Conservation (phyloP, 2,329 filamentous ascomycete species). For the Scytalidium lignicola region DNA sequence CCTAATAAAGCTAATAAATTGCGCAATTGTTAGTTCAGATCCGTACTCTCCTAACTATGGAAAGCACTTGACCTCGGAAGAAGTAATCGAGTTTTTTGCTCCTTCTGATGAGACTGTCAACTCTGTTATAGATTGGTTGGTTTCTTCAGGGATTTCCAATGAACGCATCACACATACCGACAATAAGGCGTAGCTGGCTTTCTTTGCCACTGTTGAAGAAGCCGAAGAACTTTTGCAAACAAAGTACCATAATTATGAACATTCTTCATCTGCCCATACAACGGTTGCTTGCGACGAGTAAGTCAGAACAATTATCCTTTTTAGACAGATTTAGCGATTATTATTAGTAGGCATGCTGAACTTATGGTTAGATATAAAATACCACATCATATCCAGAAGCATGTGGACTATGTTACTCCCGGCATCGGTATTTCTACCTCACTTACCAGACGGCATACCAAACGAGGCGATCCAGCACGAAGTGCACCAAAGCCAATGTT, state of each 20-base stretch:
- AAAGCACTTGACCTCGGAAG: constrained; percentile 37
- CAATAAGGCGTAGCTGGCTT: constrained; percentile 27
- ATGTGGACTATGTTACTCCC: constrained; percentile 44
- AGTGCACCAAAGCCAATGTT: no score
- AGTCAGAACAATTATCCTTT: not conserved
- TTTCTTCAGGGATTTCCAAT: constrained; percentile 24
- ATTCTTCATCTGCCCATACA: constrained; percentile 18
- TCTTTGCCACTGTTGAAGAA: constrained; percentile 27
- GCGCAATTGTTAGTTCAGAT: no score
- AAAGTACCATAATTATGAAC: constrained; percentile 30
- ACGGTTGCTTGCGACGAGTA: constrained; percentile 31
- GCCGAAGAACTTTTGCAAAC: constrained; percentile 29
- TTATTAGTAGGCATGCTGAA: no score
- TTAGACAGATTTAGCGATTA: not conserved
- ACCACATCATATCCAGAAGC: constrained; percentile 33
- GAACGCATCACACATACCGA: constrained; percentile 27
- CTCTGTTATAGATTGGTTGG: constrained; percentile 30
- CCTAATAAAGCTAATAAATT: no score
- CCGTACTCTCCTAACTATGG: constrained; percentile 37
- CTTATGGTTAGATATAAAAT: no score
- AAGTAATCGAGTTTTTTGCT: constrained; percentile 38
- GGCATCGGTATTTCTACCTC: no score
- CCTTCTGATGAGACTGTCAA: constrained; percentile 30
- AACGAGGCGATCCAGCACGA: no score
- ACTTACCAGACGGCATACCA: no score